Evolutionary conservation across 441 rosid genomes (phyloP).

Genomic region (Euphorbia schlechtendalii): DNA sequence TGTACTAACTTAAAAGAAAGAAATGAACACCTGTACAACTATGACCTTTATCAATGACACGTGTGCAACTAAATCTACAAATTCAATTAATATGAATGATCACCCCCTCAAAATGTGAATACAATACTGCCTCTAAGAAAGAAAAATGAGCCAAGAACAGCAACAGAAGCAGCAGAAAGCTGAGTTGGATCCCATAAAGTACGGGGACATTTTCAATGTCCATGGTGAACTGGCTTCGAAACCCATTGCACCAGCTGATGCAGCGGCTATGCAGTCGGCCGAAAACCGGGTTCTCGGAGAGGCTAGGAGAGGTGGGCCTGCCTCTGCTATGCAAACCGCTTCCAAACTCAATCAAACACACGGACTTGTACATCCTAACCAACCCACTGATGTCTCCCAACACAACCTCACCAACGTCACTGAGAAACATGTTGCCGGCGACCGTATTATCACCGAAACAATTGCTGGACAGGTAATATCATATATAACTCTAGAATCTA

Average conservation of each 20-base stretch:
- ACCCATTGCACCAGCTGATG: constrained; percentile 35
- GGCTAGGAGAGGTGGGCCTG: constrained; percentile 30
- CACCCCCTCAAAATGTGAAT: too few relatives aligned
- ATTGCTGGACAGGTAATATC: constrained; percentile 41
- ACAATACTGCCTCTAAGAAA: too few relatives aligned
- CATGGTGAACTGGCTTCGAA: constrained; percentile 25
- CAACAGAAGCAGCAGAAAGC: too few relatives aligned
- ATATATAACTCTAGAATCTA: too few relatives aligned
- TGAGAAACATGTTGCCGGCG: constrained; percentile 4
- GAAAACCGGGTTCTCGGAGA: constrained; percentile 34
- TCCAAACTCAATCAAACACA: constrained; percentile 26
- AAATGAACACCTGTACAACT: too few relatives aligned
- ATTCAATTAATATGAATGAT: too few relatives aligned
- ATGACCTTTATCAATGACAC: too few relatives aligned
- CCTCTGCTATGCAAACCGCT: constrained; percentile 38
- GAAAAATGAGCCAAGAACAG: constrained; percentile 13
- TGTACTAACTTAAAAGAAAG: too few relatives aligned
- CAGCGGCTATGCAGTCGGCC: constrained; percentile 34
- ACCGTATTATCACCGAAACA: constrained; percentile 25
- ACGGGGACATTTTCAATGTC: constrained; percentile 12
- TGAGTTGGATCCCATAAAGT: background rate
- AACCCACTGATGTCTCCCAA: constrained; percentile 21
- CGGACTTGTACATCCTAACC: constrained; percentile 21
- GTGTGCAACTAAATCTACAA: too few relatives aligned
- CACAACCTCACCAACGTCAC: constrained; percentile 27